Evolutionary conservation across 441 rosid species (phyloP), one percentile per base, ranked within the genome.

Genomic region (Bruguiera hainesii): DNA sequence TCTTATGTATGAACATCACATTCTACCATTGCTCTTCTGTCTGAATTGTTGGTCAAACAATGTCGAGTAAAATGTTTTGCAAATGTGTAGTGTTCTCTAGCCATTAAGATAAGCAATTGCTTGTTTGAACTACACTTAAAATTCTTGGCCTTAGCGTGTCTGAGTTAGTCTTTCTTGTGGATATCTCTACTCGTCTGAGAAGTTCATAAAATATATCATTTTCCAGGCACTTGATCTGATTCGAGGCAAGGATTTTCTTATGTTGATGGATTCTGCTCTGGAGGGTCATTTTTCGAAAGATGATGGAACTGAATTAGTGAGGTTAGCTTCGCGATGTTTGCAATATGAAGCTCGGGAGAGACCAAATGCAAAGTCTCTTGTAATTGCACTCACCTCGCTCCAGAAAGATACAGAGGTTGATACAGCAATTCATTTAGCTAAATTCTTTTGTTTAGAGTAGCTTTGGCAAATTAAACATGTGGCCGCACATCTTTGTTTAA

Each of bases 321-420:
- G 97, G 10, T 79, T 94, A 76, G 99, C 98, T 69, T 87, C 98
- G 7, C 90, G 96, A 52, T 94, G 98, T 80, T 84, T 94, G 74
- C 97, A 89, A 76, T 87, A 88, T 67, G 99, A 94, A 78, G 78
- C 97, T 74, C 96, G 99, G 61, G 97, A 94, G 77, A 88, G 99
- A 83, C 98, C 99, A 42, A 88, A 91, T 74, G 85, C 85, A 4
- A 94, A 91, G 73, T 83, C 97, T 74, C 88, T 91, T 37, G 96
- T 89, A 59, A 64, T 85, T 60, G 83, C 90, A 59, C 95, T 94
- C 3, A 35, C 79, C 62, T 81, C 94, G 49, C 99, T 91, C 76
- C 99, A 91, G 75, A 94, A 88, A 75, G 99, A 91, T 68, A 76
- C 84, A 35, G 89, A 91, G 85, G 98, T 91, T 79, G 59, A 65